Evolutionary conservation across 1,284 basidiomycete genomes (phyloP), one percentile per base, ranked within the genome.

Genomic region (Apiotrichum laibachii): DNA sequence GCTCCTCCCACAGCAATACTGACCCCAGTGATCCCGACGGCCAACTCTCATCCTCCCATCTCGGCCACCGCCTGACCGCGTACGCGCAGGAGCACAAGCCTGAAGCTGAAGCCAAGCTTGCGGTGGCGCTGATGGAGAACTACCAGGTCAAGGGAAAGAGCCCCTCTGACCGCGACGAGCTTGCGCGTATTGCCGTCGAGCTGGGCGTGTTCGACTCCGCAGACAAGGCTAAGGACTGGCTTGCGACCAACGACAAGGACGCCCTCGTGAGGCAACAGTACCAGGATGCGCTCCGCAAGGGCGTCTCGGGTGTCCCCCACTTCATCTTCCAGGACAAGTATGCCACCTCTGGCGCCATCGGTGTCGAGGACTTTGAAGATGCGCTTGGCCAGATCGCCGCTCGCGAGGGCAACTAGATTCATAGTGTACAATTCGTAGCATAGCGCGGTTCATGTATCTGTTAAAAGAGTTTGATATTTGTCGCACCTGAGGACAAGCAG

Each of bases 281-380:
- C 62, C 43, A 47, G 19, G 52, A 55, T 1, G 74, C 72, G 9
- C 60, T 66, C 35, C 53, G 55, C 13, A 57, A 75, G 46, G 79
- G 80, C 3, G 74, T 81, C 48, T 72, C 72, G 0, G 80, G 80
- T 16, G 80, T 81, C 0, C 80, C 80, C 6, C 80, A 80, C 71
- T 79, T 79, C 35, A 71, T 77, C 10, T 71, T 78, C 43, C 66
- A 78, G 44, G 69, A 68, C 35, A 76, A 73, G 57, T 78, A 72
- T 49, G 77, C 72, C 7, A 67, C 74, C 22, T 72, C 68, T 19
- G 78, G 78, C 6, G 80, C 80, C 1, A 74, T 80, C 59, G 79
- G 79, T 31, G 72, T 77, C 19, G 79, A 80, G 15, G 73, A 78
- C 45, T 82, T 82, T 65, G 67, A 77, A 59, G 70, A 77, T 21